phyloP scores from a whole-genome alignment of 176 grass and related monocot species.

The Lolium rigidum region DNA sequence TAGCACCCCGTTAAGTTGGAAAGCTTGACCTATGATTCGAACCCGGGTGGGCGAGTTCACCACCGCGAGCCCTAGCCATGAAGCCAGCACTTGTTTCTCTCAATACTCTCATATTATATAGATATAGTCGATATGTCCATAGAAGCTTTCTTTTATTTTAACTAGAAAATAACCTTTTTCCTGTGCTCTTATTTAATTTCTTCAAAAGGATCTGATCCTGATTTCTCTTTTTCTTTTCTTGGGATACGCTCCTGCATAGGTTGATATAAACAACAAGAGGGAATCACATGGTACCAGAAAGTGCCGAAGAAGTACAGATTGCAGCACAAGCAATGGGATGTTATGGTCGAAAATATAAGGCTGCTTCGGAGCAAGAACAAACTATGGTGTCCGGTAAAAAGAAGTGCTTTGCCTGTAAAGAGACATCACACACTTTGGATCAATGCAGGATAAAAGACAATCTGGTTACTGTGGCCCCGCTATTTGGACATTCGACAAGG shows the following conservation, averaged over 20 bases:
- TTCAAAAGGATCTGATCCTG: neutral
- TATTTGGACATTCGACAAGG: constrained; percentile 51
- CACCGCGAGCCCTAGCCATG: too few species aligned
- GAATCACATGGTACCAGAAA: constrained; percentile 13
- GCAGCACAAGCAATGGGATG: constrained; percentile 24
- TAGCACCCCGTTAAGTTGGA: too few species aligned
- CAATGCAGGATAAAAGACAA: constrained; percentile 40
- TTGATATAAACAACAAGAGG: constrained; percentile 18
- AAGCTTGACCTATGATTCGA: too few species aligned
- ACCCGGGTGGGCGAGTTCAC: too few species aligned
- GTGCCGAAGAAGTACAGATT: neutral
- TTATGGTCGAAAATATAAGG: neutral
- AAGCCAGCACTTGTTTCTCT: too few species aligned
- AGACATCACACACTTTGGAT: constrained; percentile 43
- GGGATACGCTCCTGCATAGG: constrained; percentile 13
- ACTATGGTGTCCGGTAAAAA: neutral
- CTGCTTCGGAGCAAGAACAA: neutral
- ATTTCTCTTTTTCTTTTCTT: neutral
- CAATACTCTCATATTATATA: neutral
- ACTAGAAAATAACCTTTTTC: neutral
- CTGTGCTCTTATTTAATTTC: neutral
- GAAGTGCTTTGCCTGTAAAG: constrained; percentile 47
- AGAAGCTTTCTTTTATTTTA: constrained; percentile 9
- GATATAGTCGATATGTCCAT: neutral
- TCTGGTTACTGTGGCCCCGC: neutral